A percentile compares a stretch with the other conserved stretches of the same genome.
phyloP scores from a whole-genome alignment of 129 eudicot genomes.

The Tagetes patula region DNA sequence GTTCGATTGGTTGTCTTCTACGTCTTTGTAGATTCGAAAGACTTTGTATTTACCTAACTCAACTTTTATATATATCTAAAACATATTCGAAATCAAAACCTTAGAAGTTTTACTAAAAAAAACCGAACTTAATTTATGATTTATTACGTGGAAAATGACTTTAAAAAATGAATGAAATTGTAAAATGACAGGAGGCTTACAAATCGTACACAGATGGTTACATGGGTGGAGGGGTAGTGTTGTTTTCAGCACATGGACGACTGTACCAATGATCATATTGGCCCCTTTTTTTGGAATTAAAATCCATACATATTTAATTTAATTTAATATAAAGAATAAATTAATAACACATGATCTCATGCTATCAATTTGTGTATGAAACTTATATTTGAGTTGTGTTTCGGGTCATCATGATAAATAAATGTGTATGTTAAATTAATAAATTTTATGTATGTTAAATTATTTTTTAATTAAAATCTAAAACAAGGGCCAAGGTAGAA shows the following conservation, averaged over 20 bases:
- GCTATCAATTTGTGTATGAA: too few species aligned
- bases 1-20: too few species aligned
- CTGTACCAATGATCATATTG: background rate
- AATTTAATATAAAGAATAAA: background rate
- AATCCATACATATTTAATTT: background rate
- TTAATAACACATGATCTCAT: too few species aligned
- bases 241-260: conserved; percentile 38
- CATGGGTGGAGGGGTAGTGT: conserved; percentile 26
- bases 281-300: background rate
- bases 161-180: background rate
- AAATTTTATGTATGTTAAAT: too few species aligned
- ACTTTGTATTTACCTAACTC: too few species aligned
- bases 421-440: too few species aligned
- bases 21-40: too few species aligned
- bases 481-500: background rate
- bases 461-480: background rate
- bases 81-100: too few species aligned
- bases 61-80: too few species aligned
- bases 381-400: too few species aligned
- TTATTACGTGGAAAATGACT: background rate
- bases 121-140: background rate
- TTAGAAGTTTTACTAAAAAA: too few species aligned
- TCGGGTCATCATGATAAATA: too few species aligned
- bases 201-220: conserved; percentile 29
- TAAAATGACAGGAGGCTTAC: background rate